Evolutionary conservation across 2,329 filamentous ascomycete genomes (phyloP), one percentile per base, ranked within the genome.

Genomic region (Ophiostoma sp.): DNA sequence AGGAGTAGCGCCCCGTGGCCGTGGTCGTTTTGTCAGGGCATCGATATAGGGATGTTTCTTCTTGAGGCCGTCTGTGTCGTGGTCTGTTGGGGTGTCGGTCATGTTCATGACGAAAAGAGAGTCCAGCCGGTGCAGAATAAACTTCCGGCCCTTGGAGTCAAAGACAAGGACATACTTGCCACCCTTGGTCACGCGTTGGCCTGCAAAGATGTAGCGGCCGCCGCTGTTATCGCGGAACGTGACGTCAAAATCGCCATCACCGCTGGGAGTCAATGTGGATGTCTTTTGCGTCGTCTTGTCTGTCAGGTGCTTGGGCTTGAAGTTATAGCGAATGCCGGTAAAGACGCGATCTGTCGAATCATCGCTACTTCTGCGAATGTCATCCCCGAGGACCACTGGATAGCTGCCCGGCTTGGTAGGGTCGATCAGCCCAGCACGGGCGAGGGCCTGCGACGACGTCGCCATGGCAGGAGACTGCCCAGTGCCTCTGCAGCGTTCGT

Each of bases 81-180:
- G 80, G 74, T 89, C 88, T 72, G 83, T 85, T 2, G 89, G 91
- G 14, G 87, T 87, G 68, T 84, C 86, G 66, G 85, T 87, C 67
- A 97, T 79, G 77, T 97, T 97, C 89, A 97, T 93, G 74, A 92
- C 89, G 78, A 96, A 90, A 52, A 88, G 88, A n/a, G 88, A 89
- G 75, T 92, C 87, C 67, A 97, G 81, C 66, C 87, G 87, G 79
- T 97, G 92, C 67, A 97, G 83, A 41, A 95, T 87, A 72, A 95
- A 95, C 68, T 85, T 89, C 74, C 94, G 87, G 66, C 86, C 87
- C 18, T 83, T 81, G 8, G 89, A 83, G 77, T 96, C 91, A 75
- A 94, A 95, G 69, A 94, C 85, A 66, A 96, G 83, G 49, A 88
- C 84, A 74, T 85, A 88, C 75, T 88, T 83, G 68, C 80, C 81